Base-by-base conservation (phyloP, 2,329 filamentous ascomycete genomes). In the Colletotrichum incanum region DNA sequence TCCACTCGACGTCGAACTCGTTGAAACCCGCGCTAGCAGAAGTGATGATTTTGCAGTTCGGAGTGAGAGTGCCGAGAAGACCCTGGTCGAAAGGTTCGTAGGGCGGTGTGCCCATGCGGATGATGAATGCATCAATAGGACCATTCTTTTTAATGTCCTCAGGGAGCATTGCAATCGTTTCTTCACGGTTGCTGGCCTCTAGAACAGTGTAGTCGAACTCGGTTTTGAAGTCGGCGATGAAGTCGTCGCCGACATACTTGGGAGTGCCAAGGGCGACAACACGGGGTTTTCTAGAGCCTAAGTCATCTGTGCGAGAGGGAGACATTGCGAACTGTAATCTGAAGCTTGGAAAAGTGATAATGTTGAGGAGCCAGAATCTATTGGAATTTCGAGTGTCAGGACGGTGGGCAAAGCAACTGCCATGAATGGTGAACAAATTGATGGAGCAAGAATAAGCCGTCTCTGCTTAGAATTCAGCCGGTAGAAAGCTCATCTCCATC, bases 31-130 rank as follows among this genome's bases (percentile, higher is more conserved):
- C 86, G 39, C 82, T 83, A 1, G 83, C 84, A 0, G 86, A 88
- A 4, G 81, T 78, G 41, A 88, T 83, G 66, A 88, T 84, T 65
- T 82, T 81, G 67, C 83, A 86, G 23, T 79, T 65, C 0, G 86
- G 85, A 88, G 79, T 5, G 88, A 76, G 34, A 37, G 5, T 11
- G 11, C 34, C 5, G 34, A 37, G 34, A 11, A 37, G 34, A 5
- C 81, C 83, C n/a, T 81, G 78, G 70, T 87, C 82, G 67, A 88
- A 87, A 0, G 86, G 86, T 65, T 87, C 85, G 65, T 84, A 87
- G 0, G 84, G 83, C 12, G 79, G 78, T 2, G 84, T 86, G 14
- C 85, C 86, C 82, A 88, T 86, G n/a, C 84, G 82, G 68, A 88
- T 81, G 63, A 88, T 80, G 65, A 88, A 83, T 0, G 83, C 86